A percentile compares a stretch with the other conserved stretches of the same genome.
These are phyloP conservation scores for Cladosporium colombiae DNA, from an alignment of 2,329 filamentous ascomycete species.

Conservation along the genomic window DNA sequence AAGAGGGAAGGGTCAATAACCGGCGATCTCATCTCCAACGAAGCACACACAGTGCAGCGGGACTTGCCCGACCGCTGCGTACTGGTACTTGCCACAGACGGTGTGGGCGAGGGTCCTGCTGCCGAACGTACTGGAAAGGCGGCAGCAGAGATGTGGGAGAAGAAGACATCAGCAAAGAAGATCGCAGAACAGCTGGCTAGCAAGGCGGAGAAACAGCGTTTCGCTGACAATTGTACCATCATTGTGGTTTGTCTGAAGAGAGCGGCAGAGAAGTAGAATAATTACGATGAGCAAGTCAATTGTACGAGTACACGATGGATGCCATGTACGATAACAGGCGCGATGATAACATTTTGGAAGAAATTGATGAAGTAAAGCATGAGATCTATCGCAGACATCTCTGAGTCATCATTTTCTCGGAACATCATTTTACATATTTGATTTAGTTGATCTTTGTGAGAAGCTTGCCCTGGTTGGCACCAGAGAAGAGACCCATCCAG, in stretches of 20 bases:
- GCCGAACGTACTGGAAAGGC: not conserved
- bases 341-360: not conserved
- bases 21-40: slow-evolving; percentile 17
- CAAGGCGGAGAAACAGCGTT: slow-evolving; percentile 10
- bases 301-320: not conserved
- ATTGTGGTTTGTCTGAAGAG: slow-evolving; percentile 13
- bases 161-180: slow-evolving; percentile 13
- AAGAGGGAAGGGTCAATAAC: slow-evolving; percentile 17
- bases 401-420: not conserved
- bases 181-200: slow-evolving; percentile 16
- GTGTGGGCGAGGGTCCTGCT: slow-evolving; percentile 13
- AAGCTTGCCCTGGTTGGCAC: slow-evolving; percentile 51
- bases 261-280: not conserved
- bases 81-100: slow-evolving; percentile 10
- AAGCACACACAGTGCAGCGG: slow-evolving; percentile 6
- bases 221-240: slow-evolving; percentile 14
- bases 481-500: slow-evolving; percentile 52
- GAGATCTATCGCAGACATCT: not conserved
- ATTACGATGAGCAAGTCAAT: not conserved
- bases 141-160: slow-evolving; percentile 18
- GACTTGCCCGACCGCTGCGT: slow-evolving; percentile 5
- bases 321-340: not conserved
- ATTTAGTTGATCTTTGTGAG: slow-evolving; percentile 36
- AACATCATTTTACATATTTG: not conserved
- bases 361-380: not conserved